phyloP scores from a whole-genome alignment of 164 flowering plant genomes.

The Magnolia kwangsiensis region DNA sequence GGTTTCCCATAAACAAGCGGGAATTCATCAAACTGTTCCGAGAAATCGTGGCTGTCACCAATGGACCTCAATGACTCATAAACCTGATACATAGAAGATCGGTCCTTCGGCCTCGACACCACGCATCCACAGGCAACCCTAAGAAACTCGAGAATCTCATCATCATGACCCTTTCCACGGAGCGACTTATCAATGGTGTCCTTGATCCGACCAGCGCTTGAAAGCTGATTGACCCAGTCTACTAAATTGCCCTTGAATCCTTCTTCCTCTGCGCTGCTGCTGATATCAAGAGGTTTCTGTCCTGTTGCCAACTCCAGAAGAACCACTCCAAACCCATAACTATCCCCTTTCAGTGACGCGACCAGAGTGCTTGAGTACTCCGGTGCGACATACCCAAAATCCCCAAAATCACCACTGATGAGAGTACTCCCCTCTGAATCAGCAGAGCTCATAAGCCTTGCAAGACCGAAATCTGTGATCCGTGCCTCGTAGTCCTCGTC shows the following conservation, averaged over 20 bases:
- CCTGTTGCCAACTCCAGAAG: conserved; percentile 64
- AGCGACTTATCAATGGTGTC: conserved; percentile 48
- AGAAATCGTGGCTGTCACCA: conserved; percentile 36
- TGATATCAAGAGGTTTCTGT: conserved; percentile 51
- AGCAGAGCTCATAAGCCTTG: conserved; percentile 35
- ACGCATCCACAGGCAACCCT: conserved; percentile 54
- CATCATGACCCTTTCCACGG: conserved; percentile 49
- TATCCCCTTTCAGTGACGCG: conserved; percentile 60
- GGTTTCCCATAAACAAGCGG: conserved; percentile 42
- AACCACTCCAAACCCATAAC: conserved; percentile 66
- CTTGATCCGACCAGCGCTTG: conserved; percentile 31
- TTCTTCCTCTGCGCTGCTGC: conserved; percentile 27
- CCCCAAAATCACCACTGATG: conserved; percentile 52
- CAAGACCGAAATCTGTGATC: conserved; percentile 55
- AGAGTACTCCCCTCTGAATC: conserved; percentile 36
- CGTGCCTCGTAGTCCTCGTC: conserved; percentile 66
- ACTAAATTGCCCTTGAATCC: conserved; percentile 58
- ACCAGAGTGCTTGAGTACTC: conserved; percentile 60
- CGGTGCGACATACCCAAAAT: conserved; percentile 65
- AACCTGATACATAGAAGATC: conserved; percentile 54
- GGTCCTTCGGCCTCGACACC: conserved; percentile 58
- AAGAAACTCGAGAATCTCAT: conserved; percentile 48
- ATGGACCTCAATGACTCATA: conserved; percentile 48
- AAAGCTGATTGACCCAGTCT: conserved; percentile 51
- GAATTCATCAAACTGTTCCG: conserved; percentile 55